Evolutionary conservation across 495 filamentous ascomycete genomes (phyloP).

Genomic region (Astrocystis sublimbata): DNA sequence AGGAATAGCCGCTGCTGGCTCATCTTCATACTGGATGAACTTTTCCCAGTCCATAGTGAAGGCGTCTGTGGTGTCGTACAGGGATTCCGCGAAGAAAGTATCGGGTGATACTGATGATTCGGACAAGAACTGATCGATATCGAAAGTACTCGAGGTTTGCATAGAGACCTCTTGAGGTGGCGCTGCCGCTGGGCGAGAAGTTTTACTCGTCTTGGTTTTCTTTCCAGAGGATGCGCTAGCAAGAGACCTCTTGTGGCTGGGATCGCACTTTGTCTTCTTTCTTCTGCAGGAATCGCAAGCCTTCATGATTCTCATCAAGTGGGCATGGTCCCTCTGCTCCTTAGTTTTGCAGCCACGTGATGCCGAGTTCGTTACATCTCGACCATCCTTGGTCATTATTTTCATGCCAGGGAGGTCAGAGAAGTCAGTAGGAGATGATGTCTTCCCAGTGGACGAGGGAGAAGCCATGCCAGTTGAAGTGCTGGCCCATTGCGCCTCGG

Average conservation of each 20-base stretch:
- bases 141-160: conserved; percentile 19
- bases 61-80: conserved; percentile 15
- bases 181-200: conserved; percentile 23
- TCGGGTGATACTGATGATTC: conserved; percentile 20
- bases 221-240: conserved; percentile 36
- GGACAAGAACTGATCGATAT: conserved; percentile 19
- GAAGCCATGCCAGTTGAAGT: conserved; percentile 21
- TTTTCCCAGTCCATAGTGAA: conserved; percentile 42
- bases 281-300: conserved; percentile 56
- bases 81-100: conserved; percentile 20
- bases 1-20: conserved; percentile 28
- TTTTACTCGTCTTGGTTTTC: conserved; percentile 43
- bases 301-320: conserved; percentile 60
- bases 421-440: conserved; percentile 38
- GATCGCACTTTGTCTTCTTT: conserved; percentile 59
- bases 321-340: conserved; percentile 61
- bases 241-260: conserved; percentile 48
- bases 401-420: conserved; percentile 57
- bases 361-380: conserved; percentile 56
- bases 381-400: conserved; percentile 59
- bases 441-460: conserved; percentile 27
- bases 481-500: conserved; percentile 42
- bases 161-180: conserved; percentile 25
- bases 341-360: conserved; percentile 60
- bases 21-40: conserved; percentile 42